Conservation (phyloP, 306 rosid species). For the Prunus padus region DNA sequence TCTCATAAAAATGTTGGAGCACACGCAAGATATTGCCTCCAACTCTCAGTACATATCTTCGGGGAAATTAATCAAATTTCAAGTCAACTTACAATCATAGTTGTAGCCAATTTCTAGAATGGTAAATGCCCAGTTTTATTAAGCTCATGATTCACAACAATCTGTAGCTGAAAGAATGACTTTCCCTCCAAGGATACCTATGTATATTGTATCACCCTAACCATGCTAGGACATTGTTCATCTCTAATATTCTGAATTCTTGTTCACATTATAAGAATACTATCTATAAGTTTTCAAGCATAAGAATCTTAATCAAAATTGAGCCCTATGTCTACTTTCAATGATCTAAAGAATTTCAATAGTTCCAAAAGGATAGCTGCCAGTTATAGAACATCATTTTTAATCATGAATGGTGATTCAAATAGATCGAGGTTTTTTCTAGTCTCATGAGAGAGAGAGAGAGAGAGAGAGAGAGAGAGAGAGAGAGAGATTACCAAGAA, state of each 20-base stretch:
- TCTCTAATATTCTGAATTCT: slow-evolving; percentile 92
- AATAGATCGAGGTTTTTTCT: no score
- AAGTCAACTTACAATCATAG: slow-evolving; percentile 2
- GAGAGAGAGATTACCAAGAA: no score
- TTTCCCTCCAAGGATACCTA: slow-evolving; percentile 64
- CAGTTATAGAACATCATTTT: background rate
- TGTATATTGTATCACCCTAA: slow-evolving; percentile 72
- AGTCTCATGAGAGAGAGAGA: no score
- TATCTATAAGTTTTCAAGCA: slow-evolving; percentile 4
- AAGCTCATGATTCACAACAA: slow-evolving; percentile 26
- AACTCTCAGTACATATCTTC: no score
- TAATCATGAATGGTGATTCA: background rate
- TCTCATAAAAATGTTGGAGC: no score
- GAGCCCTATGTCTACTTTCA: background rate
- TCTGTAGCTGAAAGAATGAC: slow-evolving; percentile 46
- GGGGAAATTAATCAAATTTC: slow-evolving; percentile 5
- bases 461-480: no score
- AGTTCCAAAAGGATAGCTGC: background rate
- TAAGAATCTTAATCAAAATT: background rate
- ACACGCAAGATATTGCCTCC: no score
- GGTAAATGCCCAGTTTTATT: slow-evolving; percentile 21
- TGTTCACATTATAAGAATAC: slow-evolving; percentile 32
- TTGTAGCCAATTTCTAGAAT: slow-evolving; percentile 22
- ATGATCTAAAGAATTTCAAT: background rate
- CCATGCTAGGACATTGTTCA: slow-evolving; percentile 97